These are phyloP conservation scores for Chaetomiaceae sp. DNA, from an alignment of 2,329 filamentous ascomycete species.

Conservation along the genomic window DNA sequence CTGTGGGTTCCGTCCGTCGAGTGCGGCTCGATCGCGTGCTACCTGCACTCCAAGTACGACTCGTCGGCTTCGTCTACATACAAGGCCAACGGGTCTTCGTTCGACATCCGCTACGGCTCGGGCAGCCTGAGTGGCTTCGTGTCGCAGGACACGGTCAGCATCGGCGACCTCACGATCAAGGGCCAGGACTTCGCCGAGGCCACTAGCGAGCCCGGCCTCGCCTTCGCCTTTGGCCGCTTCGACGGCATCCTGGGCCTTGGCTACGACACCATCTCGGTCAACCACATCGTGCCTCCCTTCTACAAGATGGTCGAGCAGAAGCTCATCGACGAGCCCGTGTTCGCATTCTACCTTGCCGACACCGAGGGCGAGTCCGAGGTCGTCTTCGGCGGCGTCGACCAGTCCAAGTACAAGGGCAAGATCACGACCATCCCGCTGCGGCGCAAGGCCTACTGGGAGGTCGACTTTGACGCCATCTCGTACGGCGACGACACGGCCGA, in stretches of 20 bases:
- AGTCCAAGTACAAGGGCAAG: conserved; percentile 63
- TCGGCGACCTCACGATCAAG: conserved; percentile 86
- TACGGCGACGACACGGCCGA: conserved; percentile 83
- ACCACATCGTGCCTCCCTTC: conserved; percentile 89
- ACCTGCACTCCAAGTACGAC: conserved; percentile 95
- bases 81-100: conserved; percentile 88
- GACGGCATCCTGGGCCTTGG: conserved; percentile 95
- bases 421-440: conserved; percentile 90
- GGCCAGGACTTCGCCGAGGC: conserved; percentile 94
- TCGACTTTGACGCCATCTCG: conserved; percentile 87
- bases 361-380: conserved; percentile 73
- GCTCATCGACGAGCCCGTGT: conserved; percentile 85
- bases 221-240: conserved; percentile 96
- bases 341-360: conserved; percentile 91
- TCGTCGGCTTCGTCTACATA: conserved; percentile 83
- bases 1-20: conserved; percentile 92
- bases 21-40: conserved; percentile 96
- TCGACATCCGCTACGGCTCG: conserved; percentile 93
- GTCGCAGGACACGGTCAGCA: conserved; percentile 79
- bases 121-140: conserved; percentile 91
- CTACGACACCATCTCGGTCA: conserved; percentile 95
- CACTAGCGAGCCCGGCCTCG: conserved; percentile 89
- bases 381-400: conserved; percentile 53
- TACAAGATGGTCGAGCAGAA: conserved; percentile 92
- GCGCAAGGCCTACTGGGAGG: conserved; percentile 99